Conservation (phyloP, 805 yeast genomes). For the Lachancea quebecensis region DNA sequence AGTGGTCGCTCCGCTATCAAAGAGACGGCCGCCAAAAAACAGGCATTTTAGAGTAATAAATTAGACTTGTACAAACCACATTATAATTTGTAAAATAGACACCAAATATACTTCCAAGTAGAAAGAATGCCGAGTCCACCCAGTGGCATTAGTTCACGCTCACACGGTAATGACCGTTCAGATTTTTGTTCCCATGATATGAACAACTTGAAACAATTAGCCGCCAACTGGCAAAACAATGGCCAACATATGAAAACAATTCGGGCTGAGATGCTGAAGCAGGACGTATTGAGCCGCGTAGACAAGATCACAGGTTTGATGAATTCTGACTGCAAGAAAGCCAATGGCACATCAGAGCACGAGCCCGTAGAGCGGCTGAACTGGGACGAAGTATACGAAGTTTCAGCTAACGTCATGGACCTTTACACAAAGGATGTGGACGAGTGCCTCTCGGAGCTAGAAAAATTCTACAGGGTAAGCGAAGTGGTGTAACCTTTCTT, state of each 20-base stretch:
- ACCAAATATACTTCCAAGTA: too few species aligned
- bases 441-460: conserved; percentile 16
- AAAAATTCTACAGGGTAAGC: conserved; percentile 19
- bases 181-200: neutral
- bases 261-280: conserved; percentile 12
- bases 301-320: conserved; percentile 14
- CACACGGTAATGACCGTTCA: neutral
- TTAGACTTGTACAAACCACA: neutral
- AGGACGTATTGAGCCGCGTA: conserved; percentile 15
- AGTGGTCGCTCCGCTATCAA: conserved; percentile 35
- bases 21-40: conserved; percentile 18
- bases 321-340: conserved; percentile 4
- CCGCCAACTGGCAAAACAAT: conserved; percentile 24
- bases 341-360: conserved; percentile 6
- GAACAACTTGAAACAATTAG: conserved; percentile 11
- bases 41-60: conserved; percentile 20
- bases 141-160: neutral
- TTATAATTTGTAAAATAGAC: neutral
- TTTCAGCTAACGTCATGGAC: conserved; percentile 27
- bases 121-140: too few species aligned
- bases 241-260: conserved; percentile 8
- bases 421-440: conserved; percentile 26
- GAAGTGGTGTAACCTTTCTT: neutral
- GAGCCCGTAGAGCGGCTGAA: conserved; percentile 16
- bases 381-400: conserved; percentile 28